Evolutionary conservation across 139 green algal genomes (phyloP).

Genomic region (Chlorella sorokiniana): DNA sequence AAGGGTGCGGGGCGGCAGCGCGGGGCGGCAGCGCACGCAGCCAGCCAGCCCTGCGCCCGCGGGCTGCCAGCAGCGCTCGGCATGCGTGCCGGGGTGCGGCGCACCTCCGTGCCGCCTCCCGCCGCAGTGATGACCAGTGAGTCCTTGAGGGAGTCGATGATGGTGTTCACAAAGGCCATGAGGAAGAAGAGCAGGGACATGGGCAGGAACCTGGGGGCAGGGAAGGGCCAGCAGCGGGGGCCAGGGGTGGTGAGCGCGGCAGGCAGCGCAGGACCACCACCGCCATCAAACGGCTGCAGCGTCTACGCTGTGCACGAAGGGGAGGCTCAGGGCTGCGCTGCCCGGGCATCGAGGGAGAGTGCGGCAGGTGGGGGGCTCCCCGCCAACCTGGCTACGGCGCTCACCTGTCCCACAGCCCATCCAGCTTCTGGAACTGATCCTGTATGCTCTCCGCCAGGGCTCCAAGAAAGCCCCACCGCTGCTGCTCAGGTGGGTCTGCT

Average conservation of each 20-base stretch:
- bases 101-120: conserved; percentile 64
- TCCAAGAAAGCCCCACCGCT: not conserved
- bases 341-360: too few species aligned
- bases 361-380: too few species aligned
- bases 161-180: conserved; percentile 93
- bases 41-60: not conserved
- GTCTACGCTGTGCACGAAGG: too few species aligned
- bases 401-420: conserved; percentile 45
- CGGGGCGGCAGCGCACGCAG: not conserved
- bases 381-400: too few species aligned
- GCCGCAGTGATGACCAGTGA: conserved; percentile 91
- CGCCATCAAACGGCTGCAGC: too few species aligned
- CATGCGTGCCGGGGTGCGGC: not conserved
- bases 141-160: conserved; percentile 93
- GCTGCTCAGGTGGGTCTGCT: not conserved
- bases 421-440: conserved; percentile 39
- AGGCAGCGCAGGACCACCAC: not conserved
- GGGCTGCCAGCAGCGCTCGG: not conserved
- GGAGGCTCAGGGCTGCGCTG: too few species aligned
- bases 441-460: conserved; percentile 5
- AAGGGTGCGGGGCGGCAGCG: not conserved
- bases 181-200: conserved; percentile 90
- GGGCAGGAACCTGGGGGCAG: conserved; percentile 64
- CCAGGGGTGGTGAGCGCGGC: not conserved
- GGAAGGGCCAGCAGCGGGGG: not conserved